Conservation (phyloP, 352 stramenopile genomes). For the Saprolegnia parasitica region DNA sequence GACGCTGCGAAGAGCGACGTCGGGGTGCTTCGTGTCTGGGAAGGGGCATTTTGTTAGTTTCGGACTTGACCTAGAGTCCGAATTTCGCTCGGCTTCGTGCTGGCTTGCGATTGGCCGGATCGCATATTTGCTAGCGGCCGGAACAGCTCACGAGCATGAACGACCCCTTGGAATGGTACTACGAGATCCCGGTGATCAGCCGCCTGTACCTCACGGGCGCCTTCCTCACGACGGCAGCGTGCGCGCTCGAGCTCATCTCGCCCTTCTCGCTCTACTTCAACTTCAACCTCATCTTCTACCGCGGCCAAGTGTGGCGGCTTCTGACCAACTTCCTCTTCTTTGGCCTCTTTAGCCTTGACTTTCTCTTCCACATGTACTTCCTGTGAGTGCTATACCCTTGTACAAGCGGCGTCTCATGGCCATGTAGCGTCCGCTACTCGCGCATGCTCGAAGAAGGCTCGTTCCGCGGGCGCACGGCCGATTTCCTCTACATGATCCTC, state of each 20-base stretch:
- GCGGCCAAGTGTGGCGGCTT: slow-evolving; percentile 97
- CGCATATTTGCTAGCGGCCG: neutral
- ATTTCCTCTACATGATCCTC: slow-evolving; percentile 98
- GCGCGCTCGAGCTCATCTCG: slow-evolving; percentile 95
- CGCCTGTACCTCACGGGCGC: slow-evolving; percentile 96
- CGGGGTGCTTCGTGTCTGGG: too few relatives aligned
- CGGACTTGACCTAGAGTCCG: neutral
- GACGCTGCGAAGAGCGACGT: too few relatives aligned
- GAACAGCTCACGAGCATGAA: slow-evolving; percentile 46
- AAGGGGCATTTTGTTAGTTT: neutral
- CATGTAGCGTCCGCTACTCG: slow-evolving; percentile 88
- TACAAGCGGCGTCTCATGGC: slow-evolving; percentile 8
- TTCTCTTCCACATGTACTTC: slow-evolving; percentile 99
- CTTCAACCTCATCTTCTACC: slow-evolving; percentile 96
- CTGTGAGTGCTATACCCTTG: slow-evolving; percentile 53
- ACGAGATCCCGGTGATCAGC: slow-evolving; percentile 98
- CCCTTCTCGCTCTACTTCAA: slow-evolving; percentile 95
- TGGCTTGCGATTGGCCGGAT: slow-evolving; percentile 1
- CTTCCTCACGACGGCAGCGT: slow-evolving; percentile 95
- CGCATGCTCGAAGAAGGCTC: slow-evolving; percentile 96
- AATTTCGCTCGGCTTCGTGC: slow-evolving; percentile 2
- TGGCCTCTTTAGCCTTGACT: slow-evolving; percentile 97
- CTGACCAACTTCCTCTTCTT: slow-evolving; percentile 99
- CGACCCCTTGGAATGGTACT: slow-evolving; percentile 94
- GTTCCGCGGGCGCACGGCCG: slow-evolving; percentile 94